These are phyloP conservation scores for Petunia hybrid DNA, from an alignment of 305 asterid species.

Conservation along the genomic window DNA sequence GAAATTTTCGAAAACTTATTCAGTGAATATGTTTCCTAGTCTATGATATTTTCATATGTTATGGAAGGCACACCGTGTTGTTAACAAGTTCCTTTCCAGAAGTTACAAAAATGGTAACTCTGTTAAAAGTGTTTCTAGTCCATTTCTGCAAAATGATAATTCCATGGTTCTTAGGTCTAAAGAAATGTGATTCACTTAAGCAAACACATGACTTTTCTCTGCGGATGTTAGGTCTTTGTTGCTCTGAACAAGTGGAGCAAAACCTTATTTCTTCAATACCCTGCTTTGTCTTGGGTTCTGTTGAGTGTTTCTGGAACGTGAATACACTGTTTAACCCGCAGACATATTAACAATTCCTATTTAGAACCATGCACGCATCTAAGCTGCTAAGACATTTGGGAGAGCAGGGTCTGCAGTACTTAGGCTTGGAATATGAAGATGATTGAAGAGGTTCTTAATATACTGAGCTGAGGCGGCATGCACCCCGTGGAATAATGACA, in stretches of 20 bases:
- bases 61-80: neutral
- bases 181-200: too few species aligned
- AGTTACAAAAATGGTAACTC: neutral
- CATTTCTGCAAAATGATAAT: too few species aligned
- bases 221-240: too few species aligned
- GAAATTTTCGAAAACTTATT: neutral
- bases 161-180: too few species aligned
- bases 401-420: neutral
- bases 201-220: too few species aligned
- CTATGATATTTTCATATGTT: neutral
- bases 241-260: too few species aligned
- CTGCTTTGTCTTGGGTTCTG: too few species aligned
- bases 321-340: neutral
- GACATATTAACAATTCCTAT: neutral
- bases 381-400: neutral
- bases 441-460: neutral
- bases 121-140: too few species aligned
- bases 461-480: neutral
- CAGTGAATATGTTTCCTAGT: neutral
- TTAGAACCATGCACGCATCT: neutral
- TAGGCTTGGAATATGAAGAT: neutral
- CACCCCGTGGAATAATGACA: too few species aligned
- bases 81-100: neutral
- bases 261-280: too few species aligned
- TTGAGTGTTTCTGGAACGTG: too few species aligned